phyloP scores from a whole-genome alignment of 768 basidiomycete genomes.

The Russula sp. region DNA sequence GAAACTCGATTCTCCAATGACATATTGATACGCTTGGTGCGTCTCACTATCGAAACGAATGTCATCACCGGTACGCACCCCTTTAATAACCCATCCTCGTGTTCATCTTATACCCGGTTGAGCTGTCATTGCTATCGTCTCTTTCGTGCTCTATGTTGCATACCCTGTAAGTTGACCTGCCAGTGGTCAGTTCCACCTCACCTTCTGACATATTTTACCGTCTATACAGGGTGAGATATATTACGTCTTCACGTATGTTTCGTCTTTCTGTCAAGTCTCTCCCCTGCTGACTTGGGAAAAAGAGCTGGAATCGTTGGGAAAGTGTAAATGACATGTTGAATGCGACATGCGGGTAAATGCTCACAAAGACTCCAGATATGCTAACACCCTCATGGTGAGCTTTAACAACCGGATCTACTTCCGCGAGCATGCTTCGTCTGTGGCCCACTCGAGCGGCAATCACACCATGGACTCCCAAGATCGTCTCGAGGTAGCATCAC shows the following conservation, averaged over 20 bases:
- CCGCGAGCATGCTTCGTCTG: constrained; percentile 12
- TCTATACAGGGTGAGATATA: constrained; percentile 18
- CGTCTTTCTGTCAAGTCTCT: background rate
- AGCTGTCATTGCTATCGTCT: constrained; percentile 13
- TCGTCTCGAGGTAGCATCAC: background rate
- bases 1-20: constrained; percentile 11
- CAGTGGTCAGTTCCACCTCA: background rate
- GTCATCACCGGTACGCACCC: constrained; percentile 25
- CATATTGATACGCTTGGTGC: constrained; percentile 31
- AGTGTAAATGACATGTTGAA: constrained; percentile 13
- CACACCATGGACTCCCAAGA: background rate
- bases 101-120: background rate
- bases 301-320: constrained; percentile 32
- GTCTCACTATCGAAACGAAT: constrained; percentile 34
- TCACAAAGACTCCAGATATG: constrained; percentile 19
- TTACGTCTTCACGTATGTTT: constrained; percentile 21
- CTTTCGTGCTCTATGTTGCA: constrained; percentile 15
- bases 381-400: constrained; percentile 34
- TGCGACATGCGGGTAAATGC: background rate
- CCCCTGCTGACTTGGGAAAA: background rate
- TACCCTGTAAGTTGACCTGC: constrained; percentile 18
- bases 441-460: background rate
- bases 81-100: background rate
- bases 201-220: background rate
- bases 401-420: constrained; percentile 32